phyloP scores from a whole-genome alignment of 2,329 filamentous ascomycete species.

The Aquanectria penicillioides region DNA sequence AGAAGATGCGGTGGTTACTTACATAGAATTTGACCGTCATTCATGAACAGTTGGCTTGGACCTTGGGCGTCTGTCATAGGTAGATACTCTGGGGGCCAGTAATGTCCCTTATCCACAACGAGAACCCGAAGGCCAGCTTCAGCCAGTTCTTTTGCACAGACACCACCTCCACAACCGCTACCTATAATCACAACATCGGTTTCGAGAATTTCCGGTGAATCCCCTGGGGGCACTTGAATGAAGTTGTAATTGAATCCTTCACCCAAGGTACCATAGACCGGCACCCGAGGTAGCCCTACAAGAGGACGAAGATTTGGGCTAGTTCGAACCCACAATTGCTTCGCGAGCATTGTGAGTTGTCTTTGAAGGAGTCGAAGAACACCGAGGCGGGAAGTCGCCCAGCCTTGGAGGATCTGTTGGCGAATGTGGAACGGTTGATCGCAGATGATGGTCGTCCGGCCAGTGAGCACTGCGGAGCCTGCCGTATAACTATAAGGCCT shows the following conservation, averaged over 20 bases:
- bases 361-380: not conserved
- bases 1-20: not conserved
- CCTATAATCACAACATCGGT: constrained; percentile 83
- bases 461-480: constrained; percentile 2
- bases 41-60: constrained; percentile 8
- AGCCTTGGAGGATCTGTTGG: not conserved
- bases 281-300: not conserved
- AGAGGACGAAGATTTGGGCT: constrained; percentile 3
- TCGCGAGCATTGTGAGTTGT: not conserved
- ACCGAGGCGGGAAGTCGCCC: constrained; percentile 2
- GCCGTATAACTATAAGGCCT: not conserved
- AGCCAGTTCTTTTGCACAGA: constrained; percentile 78
- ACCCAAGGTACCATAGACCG: constrained; percentile 1
- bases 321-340: constrained; percentile 9
- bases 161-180: constrained; percentile 81
- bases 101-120: constrained; percentile 79
- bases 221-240: constrained; percentile 57
- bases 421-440: constrained; percentile 5
- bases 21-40: constrained; percentile 12
- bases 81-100: constrained; percentile 71
- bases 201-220: constrained; percentile 65
- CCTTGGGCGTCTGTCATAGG: constrained; percentile 64
- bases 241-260: constrained; percentile 50
- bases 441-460: not conserved
- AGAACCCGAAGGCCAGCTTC: constrained; percentile 75